Conservation (phyloP, 2,329 filamentous ascomycete species). For the Talaromyces sp. region DNA sequence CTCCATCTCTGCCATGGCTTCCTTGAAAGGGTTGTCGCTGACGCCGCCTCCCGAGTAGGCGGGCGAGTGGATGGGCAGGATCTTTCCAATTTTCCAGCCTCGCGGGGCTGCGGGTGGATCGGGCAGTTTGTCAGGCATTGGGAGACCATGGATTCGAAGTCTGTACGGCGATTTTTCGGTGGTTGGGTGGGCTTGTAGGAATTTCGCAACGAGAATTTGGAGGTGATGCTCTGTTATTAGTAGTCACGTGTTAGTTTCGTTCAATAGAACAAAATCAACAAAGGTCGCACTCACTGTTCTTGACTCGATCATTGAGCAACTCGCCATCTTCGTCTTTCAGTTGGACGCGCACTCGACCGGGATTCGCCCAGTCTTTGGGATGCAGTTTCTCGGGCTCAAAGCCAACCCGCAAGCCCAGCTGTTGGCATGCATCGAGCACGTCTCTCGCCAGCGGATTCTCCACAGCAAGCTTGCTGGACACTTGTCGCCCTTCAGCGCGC, state of each 20-base stretch:
- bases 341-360: constrained; percentile 76
- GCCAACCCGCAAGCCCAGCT: constrained; percentile 57
- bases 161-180: constrained; percentile 65
- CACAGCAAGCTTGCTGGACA: constrained; percentile 67
- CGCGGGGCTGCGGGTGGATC: constrained; percentile 71
- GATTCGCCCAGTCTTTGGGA: constrained; percentile 97
- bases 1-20: constrained; percentile 94
- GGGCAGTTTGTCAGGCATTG: constrained; percentile 61
- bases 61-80: constrained; percentile 81
- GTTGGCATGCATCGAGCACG: constrained; percentile 78
- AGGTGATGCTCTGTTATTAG: constrained; percentile 66
- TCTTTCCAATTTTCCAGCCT: constrained; percentile 83
- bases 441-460: constrained; percentile 81
- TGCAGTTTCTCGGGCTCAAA: constrained; percentile 90
- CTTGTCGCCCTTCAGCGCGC: constrained; percentile 75
- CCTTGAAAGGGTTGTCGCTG: constrained; percentile 88
- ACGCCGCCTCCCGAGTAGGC: constrained; percentile 91
- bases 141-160: constrained; percentile 67
- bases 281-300: constrained; percentile 51
- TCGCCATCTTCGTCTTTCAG: constrained; percentile 55
- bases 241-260: not conserved
- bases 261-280: not conserved
- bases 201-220: constrained; percentile 71
- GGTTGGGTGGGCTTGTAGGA: constrained; percentile 73
- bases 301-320: constrained; percentile 48